phyloP scores from a whole-genome alignment of 2,329 filamentous ascomycete species.

The Hyphodiscus sp. region DNA sequence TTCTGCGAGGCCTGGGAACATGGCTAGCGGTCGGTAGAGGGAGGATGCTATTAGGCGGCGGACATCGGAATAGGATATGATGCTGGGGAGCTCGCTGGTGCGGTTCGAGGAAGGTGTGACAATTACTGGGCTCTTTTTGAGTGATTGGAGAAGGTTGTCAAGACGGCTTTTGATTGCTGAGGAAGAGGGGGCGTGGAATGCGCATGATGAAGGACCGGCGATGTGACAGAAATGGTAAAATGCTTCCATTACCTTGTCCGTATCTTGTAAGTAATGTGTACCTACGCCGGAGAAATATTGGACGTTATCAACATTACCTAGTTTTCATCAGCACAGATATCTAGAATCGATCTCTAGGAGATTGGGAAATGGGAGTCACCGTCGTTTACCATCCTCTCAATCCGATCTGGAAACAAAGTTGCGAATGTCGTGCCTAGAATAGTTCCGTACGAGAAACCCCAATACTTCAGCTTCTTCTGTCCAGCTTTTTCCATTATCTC shows the following conservation, averaged over 20 bases:
- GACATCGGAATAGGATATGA: neutral
- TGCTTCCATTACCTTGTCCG: conserved; percentile 21
- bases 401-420: conserved; percentile 34
- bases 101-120: neutral
- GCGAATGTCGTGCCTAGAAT: conserved; percentile 37
- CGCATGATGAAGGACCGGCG: conserved; percentile 28
- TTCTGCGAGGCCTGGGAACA: neutral
- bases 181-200: conserved; percentile 16
- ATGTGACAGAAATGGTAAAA: conserved; percentile 25
- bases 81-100: neutral
- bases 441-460: conserved; percentile 43
- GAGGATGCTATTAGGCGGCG: neutral
- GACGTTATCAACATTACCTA: conserved; percentile 19
- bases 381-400: conserved; percentile 34
- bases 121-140: neutral
- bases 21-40: neutral
- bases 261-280: conserved; percentile 35
- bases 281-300: conserved; percentile 29
- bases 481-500: conserved; percentile 1
- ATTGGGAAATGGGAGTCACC: neutral
- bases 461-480: conserved; percentile 22
- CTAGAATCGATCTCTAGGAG: neutral
- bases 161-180: conserved; percentile 7
- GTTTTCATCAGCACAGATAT: neutral
- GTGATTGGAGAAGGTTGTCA: neutral